A percentile compares a stretch with the other conserved stretches of the same genome.
These are phyloP conservation scores for Paraconiothyrium sp. DNA, from an alignment of 2,329 filamentous ascomycete species.

Conservation along the genomic window DNA sequence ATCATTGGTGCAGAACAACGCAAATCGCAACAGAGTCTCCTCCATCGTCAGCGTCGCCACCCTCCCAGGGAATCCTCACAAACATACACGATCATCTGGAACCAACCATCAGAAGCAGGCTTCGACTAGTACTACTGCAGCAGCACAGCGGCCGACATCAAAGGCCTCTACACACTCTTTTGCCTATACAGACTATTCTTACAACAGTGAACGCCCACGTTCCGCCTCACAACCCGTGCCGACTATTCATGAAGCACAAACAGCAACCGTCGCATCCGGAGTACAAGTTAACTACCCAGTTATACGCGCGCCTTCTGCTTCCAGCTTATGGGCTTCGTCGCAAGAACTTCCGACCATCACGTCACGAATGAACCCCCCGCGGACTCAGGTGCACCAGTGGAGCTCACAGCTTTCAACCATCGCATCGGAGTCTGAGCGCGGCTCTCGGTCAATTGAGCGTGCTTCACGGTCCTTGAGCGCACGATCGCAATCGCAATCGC, in stretches of 20 bases:
- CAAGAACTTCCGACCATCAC: conserved; percentile 44
- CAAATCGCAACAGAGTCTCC: conserved; percentile 39
- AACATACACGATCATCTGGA: conserved; percentile 38
- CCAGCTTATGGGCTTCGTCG: conserved; percentile 47
- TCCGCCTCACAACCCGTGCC: conserved; percentile 40
- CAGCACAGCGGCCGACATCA: conserved; percentile 39
- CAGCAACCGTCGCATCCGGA: conserved; percentile 46
- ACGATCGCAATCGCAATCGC: conserved; percentile 45
- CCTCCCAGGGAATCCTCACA: conserved; percentile 33
- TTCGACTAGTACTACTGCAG: conserved; percentile 44
- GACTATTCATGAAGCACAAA: conserved; percentile 47
- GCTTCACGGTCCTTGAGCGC: conserved; percentile 43
- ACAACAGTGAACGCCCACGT: conserved; percentile 43
- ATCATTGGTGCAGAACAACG: conserved; percentile 25
- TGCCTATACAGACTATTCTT: conserved; percentile 48
- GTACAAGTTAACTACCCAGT: conserved; percentile 48
- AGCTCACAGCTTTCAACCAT: conserved; percentile 53
- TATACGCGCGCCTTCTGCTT: conserved; percentile 48
- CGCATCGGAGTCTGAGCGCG: conserved; percentile 48
- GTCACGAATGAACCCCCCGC: conserved; percentile 51
- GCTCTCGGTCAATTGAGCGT: conserved; percentile 45
- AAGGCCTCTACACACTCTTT: conserved; percentile 47
- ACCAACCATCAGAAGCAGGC: conserved; percentile 44
- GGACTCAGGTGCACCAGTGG: conserved; percentile 48
- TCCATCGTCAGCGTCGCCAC: conserved; percentile 40